A percentile compares a stretch with the other conserved stretches of the same genome.
These are phyloP conservation scores for Austroboletus sp. DNA, from an alignment of 1,284 basidiomycete genomes.

Conservation along the genomic window DNA sequence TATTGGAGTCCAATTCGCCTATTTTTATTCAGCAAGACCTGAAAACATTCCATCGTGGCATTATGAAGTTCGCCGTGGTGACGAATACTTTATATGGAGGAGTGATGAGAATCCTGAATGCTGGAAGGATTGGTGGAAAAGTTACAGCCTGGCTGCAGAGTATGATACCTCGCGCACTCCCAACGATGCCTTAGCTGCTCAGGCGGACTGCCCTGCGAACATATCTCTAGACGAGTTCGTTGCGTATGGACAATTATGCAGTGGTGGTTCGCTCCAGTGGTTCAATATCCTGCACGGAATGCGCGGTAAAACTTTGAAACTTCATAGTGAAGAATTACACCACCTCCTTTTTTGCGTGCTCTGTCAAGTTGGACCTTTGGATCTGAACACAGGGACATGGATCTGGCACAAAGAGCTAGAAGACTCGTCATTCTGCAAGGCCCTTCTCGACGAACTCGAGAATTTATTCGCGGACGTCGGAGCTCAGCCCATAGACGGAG, in stretches of 20 bases:
- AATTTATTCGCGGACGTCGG: constrained; percentile 25
- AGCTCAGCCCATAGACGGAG: constrained; percentile 36
- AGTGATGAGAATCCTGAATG: background rate
- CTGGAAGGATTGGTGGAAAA: background rate
- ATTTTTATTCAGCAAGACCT: no score
- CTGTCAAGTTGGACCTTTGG: constrained; percentile 36
- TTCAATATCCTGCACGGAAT: constrained; percentile 41
- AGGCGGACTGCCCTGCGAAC: constrained; percentile 32
- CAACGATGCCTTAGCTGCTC: constrained; percentile 31
- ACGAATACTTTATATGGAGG: background rate
- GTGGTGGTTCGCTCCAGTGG: constrained; percentile 42
- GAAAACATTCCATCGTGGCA: background rate
- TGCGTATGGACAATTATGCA: constrained; percentile 31
- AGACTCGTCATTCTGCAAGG: constrained; percentile 26
- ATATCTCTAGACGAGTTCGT: constrained; percentile 11
- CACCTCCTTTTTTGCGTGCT: constrained; percentile 36
- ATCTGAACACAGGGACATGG: constrained; percentile 9
- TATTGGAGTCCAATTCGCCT: no score
- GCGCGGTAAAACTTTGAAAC: constrained; percentile 31
- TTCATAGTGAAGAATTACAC: constrained; percentile 35
- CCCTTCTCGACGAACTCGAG: constrained; percentile 31
- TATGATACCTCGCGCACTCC: constrained; percentile 18
- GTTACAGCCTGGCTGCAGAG: no score
- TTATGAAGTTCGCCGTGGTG: background rate
- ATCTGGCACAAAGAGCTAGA: constrained; percentile 32